These are phyloP conservation scores for Cucurbita ficifolia DNA, from an alignment of 306 rosid genomes.

Conservation along the genomic window DNA sequence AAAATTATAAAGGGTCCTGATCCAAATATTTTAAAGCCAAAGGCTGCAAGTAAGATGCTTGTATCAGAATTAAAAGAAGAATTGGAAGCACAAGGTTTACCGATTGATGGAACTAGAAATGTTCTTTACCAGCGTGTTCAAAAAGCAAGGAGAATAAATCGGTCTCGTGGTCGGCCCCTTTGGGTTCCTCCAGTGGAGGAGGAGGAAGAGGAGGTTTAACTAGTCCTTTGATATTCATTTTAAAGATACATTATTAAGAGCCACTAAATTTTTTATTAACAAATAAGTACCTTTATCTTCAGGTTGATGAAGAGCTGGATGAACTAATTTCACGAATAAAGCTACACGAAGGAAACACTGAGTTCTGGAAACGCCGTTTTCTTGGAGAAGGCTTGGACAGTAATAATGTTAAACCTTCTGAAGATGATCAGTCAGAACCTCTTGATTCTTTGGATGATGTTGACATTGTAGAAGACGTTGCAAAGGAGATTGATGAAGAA, in stretches of 20 bases:
- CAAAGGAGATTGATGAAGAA: constrained; percentile 63
- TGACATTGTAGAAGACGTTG: constrained; percentile 41
- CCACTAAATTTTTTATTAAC: background rate
- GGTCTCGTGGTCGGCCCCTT: constrained; percentile 95
- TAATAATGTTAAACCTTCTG: constrained; percentile 26
- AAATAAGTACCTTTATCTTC: background rate
- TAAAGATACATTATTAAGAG: background rate
- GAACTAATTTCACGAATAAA: constrained; percentile 63
- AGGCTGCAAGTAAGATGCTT: constrained; percentile 95
- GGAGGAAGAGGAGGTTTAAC: constrained; percentile 81
- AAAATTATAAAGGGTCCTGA: constrained; percentile 80
- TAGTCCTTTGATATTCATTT: background rate
- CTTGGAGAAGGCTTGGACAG: constrained; percentile 61
- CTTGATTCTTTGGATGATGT: constrained; percentile 37
- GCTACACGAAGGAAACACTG: constrained; percentile 84
- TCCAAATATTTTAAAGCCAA: constrained; percentile 71
- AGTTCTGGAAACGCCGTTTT: constrained; percentile 85
- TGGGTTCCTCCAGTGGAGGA: constrained; percentile 96
- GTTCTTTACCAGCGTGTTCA: constrained; percentile 98
- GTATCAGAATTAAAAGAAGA: constrained; percentile 89
- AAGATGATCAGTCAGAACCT: constrained; percentile 23
- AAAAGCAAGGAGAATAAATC: constrained; percentile 94
- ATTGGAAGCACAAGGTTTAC: constrained; percentile 85
- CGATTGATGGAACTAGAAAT: constrained; percentile 91
- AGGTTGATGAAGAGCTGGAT: constrained; percentile 94